These are phyloP conservation scores for Adansonia grandidieri DNA, from an alignment of 441 rosid species.

Conservation along the genomic window DNA sequence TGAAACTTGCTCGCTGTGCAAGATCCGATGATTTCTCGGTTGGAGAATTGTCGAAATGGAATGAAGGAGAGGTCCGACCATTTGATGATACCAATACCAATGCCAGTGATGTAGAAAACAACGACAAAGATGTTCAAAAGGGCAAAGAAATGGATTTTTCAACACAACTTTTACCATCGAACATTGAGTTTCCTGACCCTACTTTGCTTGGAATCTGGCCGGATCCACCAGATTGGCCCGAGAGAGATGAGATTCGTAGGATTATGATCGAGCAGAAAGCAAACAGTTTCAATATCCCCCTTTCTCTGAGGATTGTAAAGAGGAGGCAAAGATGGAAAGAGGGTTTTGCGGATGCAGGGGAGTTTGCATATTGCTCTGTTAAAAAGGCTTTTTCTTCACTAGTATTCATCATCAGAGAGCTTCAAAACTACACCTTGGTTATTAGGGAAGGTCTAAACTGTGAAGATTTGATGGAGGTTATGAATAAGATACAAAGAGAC, in stretches of 20 bases:
- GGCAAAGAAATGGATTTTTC: background rate
- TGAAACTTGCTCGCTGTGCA: slow-evolving; percentile 45
- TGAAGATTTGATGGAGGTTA: slow-evolving; percentile 49
- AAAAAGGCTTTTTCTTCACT: slow-evolving; percentile 71
- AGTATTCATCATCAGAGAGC: slow-evolving; percentile 71
- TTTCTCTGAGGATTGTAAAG: slow-evolving; percentile 63
- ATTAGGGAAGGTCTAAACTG: slow-evolving; percentile 37
- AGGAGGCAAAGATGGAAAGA: slow-evolving; percentile 55
- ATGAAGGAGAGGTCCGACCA: too few relatives aligned
- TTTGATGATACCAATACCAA: too few relatives aligned
- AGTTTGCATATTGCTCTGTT: slow-evolving; percentile 52
- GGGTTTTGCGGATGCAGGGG: slow-evolving; percentile 53
- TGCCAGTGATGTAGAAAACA: too few relatives aligned
- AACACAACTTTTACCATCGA: background rate
- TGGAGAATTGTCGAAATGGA: slow-evolving; percentile 33
- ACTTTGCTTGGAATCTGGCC: slow-evolving; percentile 41
- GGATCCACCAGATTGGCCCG: slow-evolving; percentile 63
- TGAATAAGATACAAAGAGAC: slow-evolving; percentile 54
- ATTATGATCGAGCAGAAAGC: slow-evolving; percentile 59
- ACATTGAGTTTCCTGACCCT: slow-evolving; percentile 36
- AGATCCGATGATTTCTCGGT: slow-evolving; percentile 44
- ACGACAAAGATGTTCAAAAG: background rate
- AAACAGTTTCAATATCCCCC: slow-evolving; percentile 59
- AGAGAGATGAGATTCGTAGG: slow-evolving; percentile 47
- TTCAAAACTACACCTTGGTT: slow-evolving; percentile 59